Evolutionary conservation across 371 early-diverging fungal genomes (phyloP).

Genomic region (Batrachochytrium dendrobatidis): DNA sequence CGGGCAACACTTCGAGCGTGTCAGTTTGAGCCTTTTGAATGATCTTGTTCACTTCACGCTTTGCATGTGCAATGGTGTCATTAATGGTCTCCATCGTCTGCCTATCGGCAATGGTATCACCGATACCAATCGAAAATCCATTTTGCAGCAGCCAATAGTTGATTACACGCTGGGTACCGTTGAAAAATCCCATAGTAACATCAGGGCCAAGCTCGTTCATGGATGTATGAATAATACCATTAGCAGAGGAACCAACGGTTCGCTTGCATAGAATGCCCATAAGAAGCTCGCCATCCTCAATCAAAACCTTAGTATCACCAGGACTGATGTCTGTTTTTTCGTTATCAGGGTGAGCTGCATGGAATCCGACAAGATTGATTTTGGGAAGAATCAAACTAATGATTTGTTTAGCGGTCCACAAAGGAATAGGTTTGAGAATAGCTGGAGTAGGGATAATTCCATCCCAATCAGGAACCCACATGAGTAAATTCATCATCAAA

Average conservation of each 20-base stretch:
- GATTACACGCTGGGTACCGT: slow-evolving; percentile 91
- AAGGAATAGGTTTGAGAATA: slow-evolving; percentile 89
- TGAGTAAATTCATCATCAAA: slow-evolving; percentile 89
- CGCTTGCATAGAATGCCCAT: slow-evolving; percentile 97
- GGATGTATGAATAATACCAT: slow-evolving; percentile 95
- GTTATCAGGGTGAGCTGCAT: slow-evolving; percentile 77
- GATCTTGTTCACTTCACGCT: slow-evolving; percentile 75
- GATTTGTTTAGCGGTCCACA: slow-evolving; percentile 99
- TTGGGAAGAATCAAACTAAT: slow-evolving; percentile 89
- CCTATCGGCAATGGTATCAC: slow-evolving; percentile 96
- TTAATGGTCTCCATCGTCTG: slow-evolving; percentile 82
- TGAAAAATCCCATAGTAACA: slow-evolving; percentile 87
- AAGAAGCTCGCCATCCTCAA: slow-evolving; percentile 91
- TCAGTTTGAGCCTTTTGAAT: slow-evolving; percentile 84
- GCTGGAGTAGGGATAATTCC: slow-evolving; percentile 89
- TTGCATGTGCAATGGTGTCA: slow-evolving; percentile 77
- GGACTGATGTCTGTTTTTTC: slow-evolving; percentile 74
- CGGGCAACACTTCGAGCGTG: slow-evolving; percentile 86
- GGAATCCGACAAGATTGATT: slow-evolving; percentile 69
- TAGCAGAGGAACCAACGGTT: slow-evolving; percentile 90
- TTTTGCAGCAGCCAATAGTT: slow-evolving; percentile 95
- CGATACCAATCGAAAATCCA: slow-evolving; percentile 98
- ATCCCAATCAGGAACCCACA: slow-evolving; percentile 96
- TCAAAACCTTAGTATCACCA: slow-evolving; percentile 87
- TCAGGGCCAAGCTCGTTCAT: slow-evolving; percentile 93